Base-by-base conservation (phyloP, 2,329 filamentous ascomycete species). In the Scedosporium dehoogii region DNA sequence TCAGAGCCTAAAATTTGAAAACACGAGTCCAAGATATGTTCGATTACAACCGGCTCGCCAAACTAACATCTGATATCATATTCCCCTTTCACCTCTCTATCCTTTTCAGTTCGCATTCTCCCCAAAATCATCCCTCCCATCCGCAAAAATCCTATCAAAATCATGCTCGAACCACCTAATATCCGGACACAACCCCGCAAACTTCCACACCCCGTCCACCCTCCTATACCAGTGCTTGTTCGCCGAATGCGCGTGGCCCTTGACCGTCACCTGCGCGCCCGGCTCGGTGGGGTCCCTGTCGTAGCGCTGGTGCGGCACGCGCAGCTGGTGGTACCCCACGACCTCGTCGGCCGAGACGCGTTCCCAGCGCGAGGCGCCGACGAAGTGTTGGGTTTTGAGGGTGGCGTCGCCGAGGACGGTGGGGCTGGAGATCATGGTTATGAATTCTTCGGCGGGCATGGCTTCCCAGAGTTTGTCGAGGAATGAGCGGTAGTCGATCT, bases 401-500 rank as follows among this genome's bases (percentile, higher is more conserved):
- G 82, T 78, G 41, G 79, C 79, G 73, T 87, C 82, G 64, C 85
- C 85, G 27, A 88, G 76, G 64, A 88, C 84, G 2, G 76, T 72
- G 21, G 75, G 73, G 69, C 79, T 77, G 27, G 82, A 83, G 67
- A 85, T 75, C 83, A 87, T 86, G 65, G 72, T 69, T 70, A 87
- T 75, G 74, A 81, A 88, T n/a, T 86, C 82, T 3, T 81, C 78
- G 0, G 83, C 81, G 1, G 81, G 76, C 83, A 87, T 86, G 59
- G 79, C 77, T 58, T 83, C 79, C 84, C 84, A 87, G 62, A 82
- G 71, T 69, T 81, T 81, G 71, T 84, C 78, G 60, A 84, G 79
- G 72, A 87, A 83, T 48, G 81, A 79, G 59, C 82, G 83, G 80
- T 92, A 92, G 78, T 92, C 89, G 68, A 91, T 81, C 79, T 87